phyloP scores from a whole-genome alignment of 768 basidiomycete genomes.

The Ramaria rubella region DNA sequence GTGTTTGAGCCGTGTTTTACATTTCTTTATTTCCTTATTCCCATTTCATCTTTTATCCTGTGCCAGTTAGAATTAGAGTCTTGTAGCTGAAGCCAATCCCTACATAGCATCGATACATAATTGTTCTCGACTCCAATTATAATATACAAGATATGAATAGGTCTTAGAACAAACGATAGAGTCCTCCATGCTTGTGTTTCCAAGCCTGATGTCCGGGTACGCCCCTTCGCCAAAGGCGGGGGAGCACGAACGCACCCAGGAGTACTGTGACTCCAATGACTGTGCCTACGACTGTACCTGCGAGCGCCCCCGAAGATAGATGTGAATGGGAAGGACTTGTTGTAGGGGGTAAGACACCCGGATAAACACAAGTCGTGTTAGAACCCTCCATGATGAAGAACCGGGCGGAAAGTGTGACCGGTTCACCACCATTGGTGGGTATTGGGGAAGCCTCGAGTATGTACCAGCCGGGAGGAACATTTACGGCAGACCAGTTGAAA shows the following conservation, averaged over 20 bases:
- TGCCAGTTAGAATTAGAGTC: not conserved
- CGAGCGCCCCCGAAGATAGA: conserved; percentile 17
- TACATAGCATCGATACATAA: not conserved
- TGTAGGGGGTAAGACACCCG: conserved; percentile 2
- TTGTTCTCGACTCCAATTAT: not conserved
- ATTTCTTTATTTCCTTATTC: conserved; percentile 14
- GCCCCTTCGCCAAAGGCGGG: conserved; percentile 17
- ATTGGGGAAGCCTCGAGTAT: conserved; percentile 16
- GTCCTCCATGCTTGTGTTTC: conserved; percentile 15
- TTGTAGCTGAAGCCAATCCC: conserved; percentile 3
- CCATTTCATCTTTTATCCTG: conserved; percentile 5
- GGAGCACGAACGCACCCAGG: conserved; percentile 20
- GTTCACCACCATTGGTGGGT: conserved; percentile 14
- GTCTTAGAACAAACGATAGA: conserved; percentile 16
- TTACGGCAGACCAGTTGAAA: conserved; percentile 27
- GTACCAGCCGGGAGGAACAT: conserved; percentile 31
- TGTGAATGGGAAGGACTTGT: not conserved
- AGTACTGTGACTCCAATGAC: conserved; percentile 18
- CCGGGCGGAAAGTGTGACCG: conserved; percentile 15
- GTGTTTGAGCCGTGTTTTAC: conserved; percentile 14
- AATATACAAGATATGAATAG: not conserved
- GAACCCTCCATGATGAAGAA: conserved; percentile 27
- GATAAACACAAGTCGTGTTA: conserved; percentile 14
- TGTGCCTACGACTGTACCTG: conserved; percentile 23
- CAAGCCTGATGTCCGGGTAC: conserved; percentile 14